Evolutionary conservation across 805 yeast species (phyloP).

Genomic region (Candida endomychidarum): DNA sequence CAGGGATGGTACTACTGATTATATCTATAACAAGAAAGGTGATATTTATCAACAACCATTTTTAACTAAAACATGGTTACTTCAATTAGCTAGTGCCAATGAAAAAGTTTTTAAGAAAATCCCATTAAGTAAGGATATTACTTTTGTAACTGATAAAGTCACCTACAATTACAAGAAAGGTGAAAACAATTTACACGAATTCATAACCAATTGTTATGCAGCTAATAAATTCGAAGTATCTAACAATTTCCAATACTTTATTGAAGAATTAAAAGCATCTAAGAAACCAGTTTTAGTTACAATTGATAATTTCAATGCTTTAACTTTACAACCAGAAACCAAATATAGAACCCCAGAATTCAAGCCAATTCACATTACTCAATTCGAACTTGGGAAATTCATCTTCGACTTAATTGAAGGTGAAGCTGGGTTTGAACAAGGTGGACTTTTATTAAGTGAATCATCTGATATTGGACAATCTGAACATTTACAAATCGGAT

Average conservation of each 20-base stretch:
- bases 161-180: constrained; percentile 33
- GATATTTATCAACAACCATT: constrained; percentile 72
- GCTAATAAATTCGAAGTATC: constrained; percentile 41
- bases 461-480: constrained; percentile 50
- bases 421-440: constrained; percentile 48
- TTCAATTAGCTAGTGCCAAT: constrained; percentile 42
- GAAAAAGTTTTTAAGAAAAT: constrained; percentile 32
- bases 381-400: constrained; percentile 63
- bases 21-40: constrained; percentile 50
- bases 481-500: constrained; percentile 59
- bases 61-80: constrained; percentile 61
- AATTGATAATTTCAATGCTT: constrained; percentile 71
- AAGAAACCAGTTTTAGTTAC: constrained; percentile 61
- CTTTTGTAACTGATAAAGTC: constrained; percentile 32
- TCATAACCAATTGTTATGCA: constrained; percentile 39
- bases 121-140: constrained; percentile 34
- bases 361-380: constrained; percentile 54
- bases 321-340: constrained; percentile 55
- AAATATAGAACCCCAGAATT: constrained; percentile 59
- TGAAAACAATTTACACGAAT: constrained; percentile 43
- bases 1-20: constrained; percentile 74
- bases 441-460: constrained; percentile 66
- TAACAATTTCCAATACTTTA: constrained; percentile 50
- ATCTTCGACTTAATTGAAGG: constrained; percentile 59
- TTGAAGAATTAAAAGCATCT: constrained; percentile 50